Percentiles rank a stretch among this genome's conserved stretches.
Evolutionary conservation across 2,329 filamentous ascomycete species (phyloP).

Genomic region (Talaromyces funiculosus): DNA sequence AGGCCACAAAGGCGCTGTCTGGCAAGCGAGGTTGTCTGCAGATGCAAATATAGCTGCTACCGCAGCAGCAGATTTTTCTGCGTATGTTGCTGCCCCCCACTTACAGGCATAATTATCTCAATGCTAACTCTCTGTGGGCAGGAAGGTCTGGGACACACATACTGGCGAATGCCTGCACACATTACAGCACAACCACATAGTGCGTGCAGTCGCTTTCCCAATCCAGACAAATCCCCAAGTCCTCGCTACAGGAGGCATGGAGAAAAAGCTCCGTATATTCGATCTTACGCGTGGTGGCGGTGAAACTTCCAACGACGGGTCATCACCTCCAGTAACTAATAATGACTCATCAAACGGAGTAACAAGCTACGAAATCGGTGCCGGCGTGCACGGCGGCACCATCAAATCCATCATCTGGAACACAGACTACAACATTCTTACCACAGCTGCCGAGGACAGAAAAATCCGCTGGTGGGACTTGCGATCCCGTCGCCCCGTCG

Average conservation of each 20-base stretch:
- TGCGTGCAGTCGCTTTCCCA: constrained; percentile 86
- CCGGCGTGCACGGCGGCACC: constrained; percentile 72
- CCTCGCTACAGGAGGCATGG: constrained; percentile 86
- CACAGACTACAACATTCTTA: constrained; percentile 75
- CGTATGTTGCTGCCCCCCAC: constrained; percentile 51
- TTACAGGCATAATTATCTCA: neutral
- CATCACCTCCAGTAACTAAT: constrained; percentile 18
- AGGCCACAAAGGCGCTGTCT: constrained; percentile 96
- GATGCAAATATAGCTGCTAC: constrained; percentile 87
- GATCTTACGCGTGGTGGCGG: constrained; percentile 62
- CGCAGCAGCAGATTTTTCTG: constrained; percentile 91
- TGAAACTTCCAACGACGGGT: constrained; percentile 16
- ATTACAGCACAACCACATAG: constrained; percentile 89
- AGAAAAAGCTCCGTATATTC: constrained; percentile 94
- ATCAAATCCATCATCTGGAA: constrained; percentile 98
- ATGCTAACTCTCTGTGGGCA: constrained; percentile 33
- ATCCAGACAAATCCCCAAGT: constrained; percentile 71
- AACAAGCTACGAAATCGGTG: constrained; percentile 78
- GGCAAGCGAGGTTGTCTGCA: constrained; percentile 85
- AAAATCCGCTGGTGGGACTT: constrained; percentile 93
- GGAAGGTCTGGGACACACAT: constrained; percentile 95
- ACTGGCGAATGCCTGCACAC: constrained; percentile 84
- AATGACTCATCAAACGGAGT: constrained; percentile 31
- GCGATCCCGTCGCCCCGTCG: constrained; percentile 66
- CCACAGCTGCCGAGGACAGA: constrained; percentile 87